Conservation (phyloP, 1,284 basidiomycete genomes). For the Volvariella surrecta region DNA sequence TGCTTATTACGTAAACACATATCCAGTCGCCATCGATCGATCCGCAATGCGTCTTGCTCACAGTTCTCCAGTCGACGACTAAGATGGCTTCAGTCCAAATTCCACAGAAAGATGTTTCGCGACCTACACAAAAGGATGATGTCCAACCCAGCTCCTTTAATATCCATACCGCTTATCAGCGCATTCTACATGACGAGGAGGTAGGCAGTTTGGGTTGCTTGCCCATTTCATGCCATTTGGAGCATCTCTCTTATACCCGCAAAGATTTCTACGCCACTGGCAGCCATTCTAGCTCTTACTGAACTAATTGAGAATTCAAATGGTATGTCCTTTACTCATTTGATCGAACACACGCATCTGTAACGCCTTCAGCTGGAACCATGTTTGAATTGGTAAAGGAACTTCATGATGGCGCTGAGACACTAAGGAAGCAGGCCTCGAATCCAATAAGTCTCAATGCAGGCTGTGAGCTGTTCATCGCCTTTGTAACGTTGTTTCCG, state of each 20-base stretch:
- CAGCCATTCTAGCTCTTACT: conserved; percentile 77
- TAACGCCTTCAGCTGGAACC: conserved; percentile 53
- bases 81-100: neutral
- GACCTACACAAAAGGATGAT: neutral
- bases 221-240: conserved; percentile 2
- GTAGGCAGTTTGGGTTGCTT: conserved; percentile 27
- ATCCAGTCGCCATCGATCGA: neutral
- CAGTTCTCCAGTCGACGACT: too few relatives aligned
- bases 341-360: conserved; percentile 12
- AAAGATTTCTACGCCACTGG: conserved; percentile 80
- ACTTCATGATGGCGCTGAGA: conserved; percentile 67
- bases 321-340: conserved; percentile 32
- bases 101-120: neutral
- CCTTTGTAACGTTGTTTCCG: conserved; percentile 81
- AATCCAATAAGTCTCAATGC: conserved; percentile 85
- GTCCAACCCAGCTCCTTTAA: conserved; percentile 29
- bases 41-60: neutral
- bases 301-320: conserved; percentile 69
- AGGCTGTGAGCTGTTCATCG: conserved; percentile 86
- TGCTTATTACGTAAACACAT: neutral
- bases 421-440: conserved; percentile 53
- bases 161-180: conserved; percentile 47
- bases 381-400: conserved; percentile 87
- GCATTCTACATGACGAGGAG: conserved; percentile 48
- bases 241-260: conserved; percentile 1